These are phyloP conservation scores for Sporisorium iseilematis-ciliati DNA, from an alignment of 1,284 basidiomycete genomes.

Conservation along the genomic window DNA sequence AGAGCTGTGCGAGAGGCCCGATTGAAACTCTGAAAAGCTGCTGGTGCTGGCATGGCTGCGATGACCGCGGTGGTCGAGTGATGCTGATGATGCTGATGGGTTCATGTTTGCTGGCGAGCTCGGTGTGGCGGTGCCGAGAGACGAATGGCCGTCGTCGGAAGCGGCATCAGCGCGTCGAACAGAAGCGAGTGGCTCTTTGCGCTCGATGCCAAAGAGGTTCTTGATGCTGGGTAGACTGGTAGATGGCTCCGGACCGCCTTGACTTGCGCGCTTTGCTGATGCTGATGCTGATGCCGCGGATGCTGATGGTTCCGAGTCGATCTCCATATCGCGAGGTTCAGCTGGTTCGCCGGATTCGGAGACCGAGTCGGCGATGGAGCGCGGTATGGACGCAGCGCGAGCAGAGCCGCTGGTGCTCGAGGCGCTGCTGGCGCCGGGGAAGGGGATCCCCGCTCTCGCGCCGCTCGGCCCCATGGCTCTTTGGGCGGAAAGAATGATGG, in stretches of 20 bases:
- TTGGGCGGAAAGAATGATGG: constrained; percentile 36
- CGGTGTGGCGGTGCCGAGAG: constrained; percentile 26
- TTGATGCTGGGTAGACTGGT: constrained; percentile 51
- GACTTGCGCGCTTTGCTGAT: constrained; percentile 19
- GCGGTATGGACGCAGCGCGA: constrained; percentile 31
- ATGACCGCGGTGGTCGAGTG: constrained; percentile 30
- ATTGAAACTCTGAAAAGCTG: constrained; percentile 50
- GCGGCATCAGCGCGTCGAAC: constrained; percentile 32
- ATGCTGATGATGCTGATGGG: constrained; percentile 16
- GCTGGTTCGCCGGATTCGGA: constrained; percentile 26
- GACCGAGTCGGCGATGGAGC: constrained; percentile 25
- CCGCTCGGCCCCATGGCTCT: constrained; percentile 47
- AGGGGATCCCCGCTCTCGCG: constrained; percentile 40
- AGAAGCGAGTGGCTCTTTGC: constrained; percentile 37
- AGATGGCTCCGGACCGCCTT: constrained; percentile 18
- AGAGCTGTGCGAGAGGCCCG: constrained; percentile 31
- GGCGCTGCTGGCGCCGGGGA: constrained; percentile 41
- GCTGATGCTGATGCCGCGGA: constrained; percentile 20
- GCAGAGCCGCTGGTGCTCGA: constrained; percentile 16
- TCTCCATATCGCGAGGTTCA: constrained; percentile 39
- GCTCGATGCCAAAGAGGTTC: constrained; percentile 47
- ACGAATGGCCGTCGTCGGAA: constrained; percentile 36
- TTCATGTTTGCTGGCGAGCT: constrained; percentile 29
- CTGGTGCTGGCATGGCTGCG: constrained; percentile 46
- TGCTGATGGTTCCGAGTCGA: constrained; percentile 31